phyloP scores from a whole-genome alignment of 2,329 filamentous ascomycete genomes.

The Aspergillus amoenus region DNA sequence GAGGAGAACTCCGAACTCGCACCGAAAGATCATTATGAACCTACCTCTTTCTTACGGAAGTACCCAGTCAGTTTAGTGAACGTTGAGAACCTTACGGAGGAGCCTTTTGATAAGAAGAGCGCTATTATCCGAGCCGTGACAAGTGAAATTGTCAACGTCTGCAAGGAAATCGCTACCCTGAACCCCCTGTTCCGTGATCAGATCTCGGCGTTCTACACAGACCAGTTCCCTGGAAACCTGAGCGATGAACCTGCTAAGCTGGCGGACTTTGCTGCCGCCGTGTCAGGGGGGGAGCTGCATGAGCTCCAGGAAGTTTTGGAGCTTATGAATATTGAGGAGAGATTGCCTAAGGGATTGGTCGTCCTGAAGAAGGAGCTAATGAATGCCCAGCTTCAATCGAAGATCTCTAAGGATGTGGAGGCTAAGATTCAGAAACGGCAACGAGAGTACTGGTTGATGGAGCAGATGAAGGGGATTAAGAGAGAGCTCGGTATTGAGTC shows the following conservation, averaged over 20 bases:
- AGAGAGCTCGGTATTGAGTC: constrained; percentile 94
- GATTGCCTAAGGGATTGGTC: constrained; percentile 85
- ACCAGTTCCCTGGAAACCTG: constrained; percentile 90
- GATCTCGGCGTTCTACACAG: constrained; percentile 95
- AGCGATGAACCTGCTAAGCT: constrained; percentile 92
- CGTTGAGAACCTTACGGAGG: constrained; percentile 87
- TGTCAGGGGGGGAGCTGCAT: constrained; percentile 87
- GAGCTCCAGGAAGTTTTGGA: constrained; percentile 91
- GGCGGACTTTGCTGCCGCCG: constrained; percentile 94
- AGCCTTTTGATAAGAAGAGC: constrained; percentile 86
- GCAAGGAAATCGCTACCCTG: constrained; percentile 92
- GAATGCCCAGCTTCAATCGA: constrained; percentile 94
- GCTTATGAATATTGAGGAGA: constrained; percentile 85
- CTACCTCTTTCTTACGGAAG: constrained; percentile 85
- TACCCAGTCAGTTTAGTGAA: constrained; percentile 93
- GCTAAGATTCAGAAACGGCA: constrained; percentile 96
- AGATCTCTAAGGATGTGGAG: constrained; percentile 97
- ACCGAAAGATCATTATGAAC: constrained; percentile 67
- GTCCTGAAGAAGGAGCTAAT: constrained; percentile 98
- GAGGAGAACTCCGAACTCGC: constrained; percentile 71
- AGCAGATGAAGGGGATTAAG: constrained; percentile 98
- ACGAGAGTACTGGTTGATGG: constrained; percentile 97
- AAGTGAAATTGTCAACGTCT: constrained; percentile 97
- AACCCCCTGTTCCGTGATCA: constrained; percentile 96
- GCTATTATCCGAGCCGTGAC: constrained; percentile 86